Evolutionary conservation across 306 rosid genomes (phyloP).

Genomic region (Rosa persica): DNA sequence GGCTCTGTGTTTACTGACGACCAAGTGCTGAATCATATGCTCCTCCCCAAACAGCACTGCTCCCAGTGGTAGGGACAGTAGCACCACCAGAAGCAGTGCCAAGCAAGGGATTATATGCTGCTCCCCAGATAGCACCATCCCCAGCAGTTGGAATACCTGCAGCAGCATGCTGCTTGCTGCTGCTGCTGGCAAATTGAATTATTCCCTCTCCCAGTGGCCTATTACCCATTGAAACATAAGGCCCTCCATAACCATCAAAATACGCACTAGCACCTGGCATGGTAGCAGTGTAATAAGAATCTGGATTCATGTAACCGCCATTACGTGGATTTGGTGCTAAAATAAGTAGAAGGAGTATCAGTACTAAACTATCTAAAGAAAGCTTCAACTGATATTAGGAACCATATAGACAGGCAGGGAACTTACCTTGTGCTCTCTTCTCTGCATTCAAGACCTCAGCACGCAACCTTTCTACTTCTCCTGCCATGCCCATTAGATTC

Average conservation of each 20-base stretch:
- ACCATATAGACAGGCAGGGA: constrained; percentile 17
- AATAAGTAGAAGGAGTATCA: constrained; percentile 27
- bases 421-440: constrained; percentile 59
- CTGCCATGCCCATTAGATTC: constrained; percentile 68
- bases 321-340: constrained; percentile 48
- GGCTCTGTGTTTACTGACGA: constrained; percentile 25
- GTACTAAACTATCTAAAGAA: constrained; percentile 23
- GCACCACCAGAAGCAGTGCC: constrained; percentile 2
- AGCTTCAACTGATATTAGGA: background rate
- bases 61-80: constrained; percentile 13
- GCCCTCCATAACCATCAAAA: constrained; percentile 48
- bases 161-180: constrained; percentile 31
- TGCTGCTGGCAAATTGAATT: constrained; percentile 40
- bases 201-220: constrained; percentile 47
- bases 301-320: constrained; percentile 29
- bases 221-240: constrained; percentile 37
- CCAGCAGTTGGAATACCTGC: background rate
- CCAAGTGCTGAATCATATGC: constrained; percentile 43
- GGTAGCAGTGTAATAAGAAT: constrained; percentile 28
- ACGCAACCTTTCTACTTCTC: constrained; percentile 73
- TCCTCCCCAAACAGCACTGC: constrained; percentile 36
- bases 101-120: constrained; percentile 13
- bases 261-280: constrained; percentile 35
- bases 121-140: constrained; percentile 15
- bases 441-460: constrained; percentile 60